A percentile compares a stretch with the other conserved stretches of the same genome.
These are phyloP conservation scores for Solanum boliviense DNA, from an alignment of 257 asterid genomes.

Conservation along the genomic window DNA sequence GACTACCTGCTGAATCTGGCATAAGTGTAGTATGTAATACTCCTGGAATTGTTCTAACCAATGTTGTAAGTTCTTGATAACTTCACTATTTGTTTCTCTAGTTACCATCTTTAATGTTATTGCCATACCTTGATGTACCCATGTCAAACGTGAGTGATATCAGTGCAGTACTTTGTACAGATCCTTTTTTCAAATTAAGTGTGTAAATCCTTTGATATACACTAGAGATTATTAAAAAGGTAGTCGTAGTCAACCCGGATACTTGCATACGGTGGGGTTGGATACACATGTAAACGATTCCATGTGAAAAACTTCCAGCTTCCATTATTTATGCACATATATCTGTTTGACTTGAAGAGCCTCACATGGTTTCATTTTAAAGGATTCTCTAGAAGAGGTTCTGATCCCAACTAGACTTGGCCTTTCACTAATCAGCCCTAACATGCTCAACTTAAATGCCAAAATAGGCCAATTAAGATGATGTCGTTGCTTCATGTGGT, in stretches of 20 bases:
- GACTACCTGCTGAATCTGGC: constrained; percentile 87
- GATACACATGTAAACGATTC: background rate
- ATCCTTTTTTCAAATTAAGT: background rate
- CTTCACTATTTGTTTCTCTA: background rate
- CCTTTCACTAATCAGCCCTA: background rate
- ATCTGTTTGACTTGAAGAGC: background rate
- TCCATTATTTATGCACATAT: background rate
- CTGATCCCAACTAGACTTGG: background rate
- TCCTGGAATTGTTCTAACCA: constrained; percentile 94
- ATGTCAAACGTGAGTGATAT: background rate
- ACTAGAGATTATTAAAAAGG: background rate
- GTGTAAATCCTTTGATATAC: background rate
- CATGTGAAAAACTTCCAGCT: background rate
- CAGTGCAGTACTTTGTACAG: background rate
- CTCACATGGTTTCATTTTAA: background rate
- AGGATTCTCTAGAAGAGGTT: background rate
- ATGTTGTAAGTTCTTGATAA: constrained; percentile 61
- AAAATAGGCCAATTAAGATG: background rate
- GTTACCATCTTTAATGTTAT: background rate
- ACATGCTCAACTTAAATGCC: background rate
- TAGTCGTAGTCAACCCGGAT: background rate
- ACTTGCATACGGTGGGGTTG: background rate
- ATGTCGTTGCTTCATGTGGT: background rate
- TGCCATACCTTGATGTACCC: background rate
- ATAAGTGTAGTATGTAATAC: constrained; percentile 71